Percentiles rank a stretch among this genome's conserved stretches.
phyloP scores from a whole-genome alignment of 139 green algal genomes.

The Coccomyxa sp. region DNA sequence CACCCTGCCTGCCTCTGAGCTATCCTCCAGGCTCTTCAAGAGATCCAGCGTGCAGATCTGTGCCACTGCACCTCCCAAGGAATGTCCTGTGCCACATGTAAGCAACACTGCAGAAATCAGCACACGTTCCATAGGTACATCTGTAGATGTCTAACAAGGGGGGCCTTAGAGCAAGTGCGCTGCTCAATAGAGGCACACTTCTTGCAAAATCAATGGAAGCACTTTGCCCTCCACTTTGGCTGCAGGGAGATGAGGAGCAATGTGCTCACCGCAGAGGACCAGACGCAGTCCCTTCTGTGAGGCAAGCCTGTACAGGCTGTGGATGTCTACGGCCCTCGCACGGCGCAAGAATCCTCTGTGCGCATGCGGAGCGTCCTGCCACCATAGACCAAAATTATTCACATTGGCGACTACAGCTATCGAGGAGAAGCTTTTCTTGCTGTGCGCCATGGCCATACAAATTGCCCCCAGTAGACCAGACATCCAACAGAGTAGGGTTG shows the following conservation, averaged over 20 bases:
- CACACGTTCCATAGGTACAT: too few species aligned
- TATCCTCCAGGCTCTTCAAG: slow-evolving; percentile 36
- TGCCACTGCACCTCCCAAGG: slow-evolving; percentile 62
- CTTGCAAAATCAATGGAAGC: neutral
- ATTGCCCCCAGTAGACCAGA: too few species aligned
- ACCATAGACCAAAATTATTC: too few species aligned
- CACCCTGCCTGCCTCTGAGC: slow-evolving; percentile 3
- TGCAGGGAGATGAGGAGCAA: neutral
- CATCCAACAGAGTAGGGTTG: too few species aligned
- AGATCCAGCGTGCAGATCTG: slow-evolving; percentile 57
- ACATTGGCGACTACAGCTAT: too few species aligned
- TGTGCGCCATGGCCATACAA: too few species aligned
- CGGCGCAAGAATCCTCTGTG: neutral
- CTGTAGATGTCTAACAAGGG: neutral
- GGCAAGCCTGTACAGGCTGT: neutral
- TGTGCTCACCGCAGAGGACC: neutral
- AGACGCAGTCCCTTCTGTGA: neutral
- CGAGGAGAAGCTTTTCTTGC: too few species aligned
- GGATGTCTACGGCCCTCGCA: neutral
- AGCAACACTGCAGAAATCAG: too few species aligned
- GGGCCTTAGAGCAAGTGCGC: too few species aligned
- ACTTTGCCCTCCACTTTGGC: neutral
- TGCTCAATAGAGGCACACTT: neutral
- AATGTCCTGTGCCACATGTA: slow-evolving; percentile 38
- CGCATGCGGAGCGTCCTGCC: neutral